phyloP scores from a whole-genome alignment of 768 basidiomycete species.

The Tulasnella sp. region DNA sequence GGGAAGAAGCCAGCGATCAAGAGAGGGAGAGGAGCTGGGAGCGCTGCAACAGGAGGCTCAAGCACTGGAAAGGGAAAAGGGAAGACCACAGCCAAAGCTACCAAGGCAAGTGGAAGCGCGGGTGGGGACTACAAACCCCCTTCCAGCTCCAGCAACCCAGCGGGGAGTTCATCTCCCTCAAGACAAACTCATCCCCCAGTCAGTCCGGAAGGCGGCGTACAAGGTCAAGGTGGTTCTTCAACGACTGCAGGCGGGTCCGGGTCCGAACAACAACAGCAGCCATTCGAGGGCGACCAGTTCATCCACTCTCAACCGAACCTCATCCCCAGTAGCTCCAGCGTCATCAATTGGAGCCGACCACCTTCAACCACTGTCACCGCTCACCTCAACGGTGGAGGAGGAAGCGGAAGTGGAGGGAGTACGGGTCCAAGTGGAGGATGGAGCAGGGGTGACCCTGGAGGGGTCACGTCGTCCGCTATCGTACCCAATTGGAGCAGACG shows the following conservation, averaged over 20 bases:
- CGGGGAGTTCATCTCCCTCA: neutral
- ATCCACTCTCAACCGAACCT: neutral
- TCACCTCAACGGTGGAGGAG: too few species aligned
- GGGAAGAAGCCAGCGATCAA: neutral
- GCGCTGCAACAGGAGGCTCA: neutral
- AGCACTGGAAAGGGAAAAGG: neutral
- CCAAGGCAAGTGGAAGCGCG: neutral
- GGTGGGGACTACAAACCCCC: neutral
- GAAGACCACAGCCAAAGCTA: neutral
- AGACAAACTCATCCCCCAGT: neutral
- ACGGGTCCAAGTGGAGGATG: too few species aligned
- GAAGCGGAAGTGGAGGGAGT: neutral
- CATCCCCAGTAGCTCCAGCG: neutral
- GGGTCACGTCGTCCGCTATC: too few species aligned
- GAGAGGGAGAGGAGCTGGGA: neutral
- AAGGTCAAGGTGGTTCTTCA: neutral
- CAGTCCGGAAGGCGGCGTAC: neutral
- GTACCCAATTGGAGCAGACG: too few species aligned
- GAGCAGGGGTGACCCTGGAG: too few species aligned
- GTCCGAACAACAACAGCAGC: neutral
- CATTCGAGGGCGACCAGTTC: neutral
- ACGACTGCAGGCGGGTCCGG: neutral
- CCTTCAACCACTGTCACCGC: neutral
- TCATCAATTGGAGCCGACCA: constrained; percentile 3
- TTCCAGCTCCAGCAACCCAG: neutral